Evolutionary conservation across 2,329 filamentous ascomycete species (phyloP), one percentile per base, ranked within the genome.

Genomic region (Exophiala phaeomuriformis): DNA sequence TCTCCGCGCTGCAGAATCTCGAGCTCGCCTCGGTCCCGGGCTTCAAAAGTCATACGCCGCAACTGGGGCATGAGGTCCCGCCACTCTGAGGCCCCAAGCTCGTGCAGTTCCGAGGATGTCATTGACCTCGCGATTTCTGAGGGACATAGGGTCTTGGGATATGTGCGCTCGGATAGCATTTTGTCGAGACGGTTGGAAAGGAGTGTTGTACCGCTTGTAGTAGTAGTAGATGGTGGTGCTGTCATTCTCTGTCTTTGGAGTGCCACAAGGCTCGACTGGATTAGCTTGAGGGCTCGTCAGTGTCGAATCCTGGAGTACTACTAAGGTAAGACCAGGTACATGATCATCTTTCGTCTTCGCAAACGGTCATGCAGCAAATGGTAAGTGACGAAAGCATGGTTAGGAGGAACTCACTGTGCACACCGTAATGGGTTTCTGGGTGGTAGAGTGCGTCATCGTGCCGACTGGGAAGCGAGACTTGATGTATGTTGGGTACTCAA

Each of bases 121-220:
- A 78, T 63, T 1, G 73, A 69, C 29, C 76, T 69, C 1, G 75
- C 74, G 37, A 77, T 68, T 64, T 78, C 76, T 9, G 75, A 77
- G 3, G 75, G 76, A 60, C 76, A 79, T 56, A 77, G 72, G 0
- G 76, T 78, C 61, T 78, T 78, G 7, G 76, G 76, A 47, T 64
- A 67, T 12, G 63, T 59, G 36, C 72, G 65, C 6, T 61, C 46
- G 33, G 56, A 51, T 19, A 73, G 62, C 28, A 72, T 63, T 31
- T 53, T 55, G 35, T 61, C 36, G 43, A 69, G 61, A 44, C 61
- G 60, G 9, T 42, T 27, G 12, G 51, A 27, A 29, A 57, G 44
- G 12, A 41, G 19, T 19, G 19, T 19, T 19, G 19, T 19, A 19
- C 19, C 19, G 2, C 19, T 19, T 19, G 19, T 19, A 19, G 19